A percentile compares a stretch with the other conserved stretches of the same genome.
Evolutionary conservation across 2,329 filamentous ascomycete species (phyloP).

Genomic region (Sporothrix variecibatus): DNA sequence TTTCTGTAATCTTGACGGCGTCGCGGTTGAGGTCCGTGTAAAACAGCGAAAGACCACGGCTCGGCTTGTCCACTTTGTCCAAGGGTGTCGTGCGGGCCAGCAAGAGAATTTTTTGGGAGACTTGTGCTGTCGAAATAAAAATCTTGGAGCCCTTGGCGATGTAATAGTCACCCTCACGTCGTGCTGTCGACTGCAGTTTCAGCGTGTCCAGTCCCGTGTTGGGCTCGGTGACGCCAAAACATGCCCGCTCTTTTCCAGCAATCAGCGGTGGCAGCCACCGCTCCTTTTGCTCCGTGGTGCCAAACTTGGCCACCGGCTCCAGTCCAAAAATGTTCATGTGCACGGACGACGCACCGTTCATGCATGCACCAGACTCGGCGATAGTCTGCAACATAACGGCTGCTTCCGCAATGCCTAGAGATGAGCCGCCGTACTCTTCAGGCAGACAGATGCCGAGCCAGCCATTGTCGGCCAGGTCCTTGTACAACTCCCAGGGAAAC

Average conservation of each 20-base stretch:
- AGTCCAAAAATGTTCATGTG: slow-evolving; percentile 73
- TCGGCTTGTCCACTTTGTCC: slow-evolving; percentile 67
- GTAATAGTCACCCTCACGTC: slow-evolving; percentile 54
- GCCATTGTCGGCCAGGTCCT: slow-evolving; percentile 70
- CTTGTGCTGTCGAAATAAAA: slow-evolving; percentile 84
- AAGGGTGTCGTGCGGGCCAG: slow-evolving; percentile 80
- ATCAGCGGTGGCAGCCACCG: slow-evolving; percentile 71
- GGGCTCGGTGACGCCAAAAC: slow-evolving; percentile 82
- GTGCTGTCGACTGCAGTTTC: slow-evolving; percentile 66
- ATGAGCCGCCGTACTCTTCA: slow-evolving; percentile 71
- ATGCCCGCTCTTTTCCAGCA: slow-evolving; percentile 68
- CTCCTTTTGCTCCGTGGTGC: slow-evolving; percentile 63
- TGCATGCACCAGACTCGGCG: slow-evolving; percentile 71
- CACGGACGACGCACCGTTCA: slow-evolving; percentile 67
- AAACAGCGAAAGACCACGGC: slow-evolving; percentile 64
- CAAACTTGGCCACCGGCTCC: slow-evolving; percentile 73
- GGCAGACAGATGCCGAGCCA: slow-evolving; percentile 82
- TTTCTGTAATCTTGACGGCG: slow-evolving; percentile 44
- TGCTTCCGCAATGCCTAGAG: slow-evolving; percentile 76
- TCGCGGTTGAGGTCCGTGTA: slow-evolving; percentile 2
- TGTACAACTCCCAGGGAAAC: slow-evolving; percentile 75
- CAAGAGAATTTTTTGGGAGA: slow-evolving; percentile 79
- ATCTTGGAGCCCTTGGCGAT: slow-evolving; percentile 77
- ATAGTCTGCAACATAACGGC: slow-evolving; percentile 88
- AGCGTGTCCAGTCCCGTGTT: slow-evolving; percentile 79